Evolutionary conservation across 2,329 filamentous ascomycete genomes (phyloP), one percentile per base, ranked within the genome.

Genomic region (Mycosphaerella sp.): DNA sequence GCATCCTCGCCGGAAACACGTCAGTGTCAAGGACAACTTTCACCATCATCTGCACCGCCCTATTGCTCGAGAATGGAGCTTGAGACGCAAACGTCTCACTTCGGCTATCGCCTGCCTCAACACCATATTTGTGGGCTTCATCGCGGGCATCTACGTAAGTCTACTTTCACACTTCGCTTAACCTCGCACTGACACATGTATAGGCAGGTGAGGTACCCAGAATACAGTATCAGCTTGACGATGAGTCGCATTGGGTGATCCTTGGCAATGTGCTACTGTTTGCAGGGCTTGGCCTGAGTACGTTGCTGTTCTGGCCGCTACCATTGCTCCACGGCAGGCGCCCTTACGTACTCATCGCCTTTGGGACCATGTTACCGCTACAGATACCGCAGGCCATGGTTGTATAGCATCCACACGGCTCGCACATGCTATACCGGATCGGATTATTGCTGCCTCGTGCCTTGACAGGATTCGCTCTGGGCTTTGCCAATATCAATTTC

Each of bases 401-500:
- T 1, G 77, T 88, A 7, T 76, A 77, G 40, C 66, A 70, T 7
- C 76, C 73, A 50, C 73, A 83, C 54, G 77, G 79, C 7, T 81
- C 80, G 3, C 74, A 77, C 10, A 63, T 71, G 17, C 71, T 71
- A 16, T 88, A 80, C 73, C 75, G 79, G 60, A 73, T 76, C 47
- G 75, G 80, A 27, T 71, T 90, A 3, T 73, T 90, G 2, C 67
- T 81, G 5, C 78, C 84, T 4, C 76, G 86, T 44, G 77, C 77
- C 1, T 62, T 86, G 41, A 86, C 87, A 67, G 86, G 87, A 0
- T 70, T 83, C 30, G 78, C 79, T 16, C 76, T 90, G 8, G 87
- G 86, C 0, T 86, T 90, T 62, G 84, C 83, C 13, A 86, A 85
- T 63, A 85, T 90, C 74, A 90, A 89, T 62, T 85, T 85, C 58